Percentiles rank a stretch among this genome's conserved stretches.
Evolutionary conservation across 345 rosid genomes (phyloP).

Genomic region (Atalantia buxifolia): DNA sequence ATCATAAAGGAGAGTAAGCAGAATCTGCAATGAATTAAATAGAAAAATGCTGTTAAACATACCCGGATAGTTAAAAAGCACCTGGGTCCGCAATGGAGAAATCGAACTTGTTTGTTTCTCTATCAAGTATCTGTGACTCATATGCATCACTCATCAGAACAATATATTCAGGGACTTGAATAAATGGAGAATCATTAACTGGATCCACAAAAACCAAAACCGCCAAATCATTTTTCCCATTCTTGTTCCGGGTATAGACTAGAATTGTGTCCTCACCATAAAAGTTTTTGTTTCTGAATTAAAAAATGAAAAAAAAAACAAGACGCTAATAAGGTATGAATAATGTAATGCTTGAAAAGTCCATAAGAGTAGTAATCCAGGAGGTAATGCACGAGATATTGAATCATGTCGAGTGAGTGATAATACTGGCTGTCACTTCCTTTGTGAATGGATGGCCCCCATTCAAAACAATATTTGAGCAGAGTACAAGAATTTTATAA

Average conservation of each 20-base stretch:
- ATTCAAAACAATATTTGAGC: constrained; percentile 71
- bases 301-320: background rate
- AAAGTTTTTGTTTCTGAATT: constrained; percentile 65
- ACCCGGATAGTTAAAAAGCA: constrained; percentile 66
- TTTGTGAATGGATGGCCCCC: constrained; percentile 61
- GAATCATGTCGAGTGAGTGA: background rate
- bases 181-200: constrained; percentile 75
- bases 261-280: constrained; percentile 64
- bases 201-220: constrained; percentile 61
- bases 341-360: background rate
- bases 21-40: background rate
- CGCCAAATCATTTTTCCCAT: constrained; percentile 63
- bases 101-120: constrained; percentile 48
- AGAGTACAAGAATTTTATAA: constrained; percentile 50
- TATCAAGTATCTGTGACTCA: constrained; percentile 50
- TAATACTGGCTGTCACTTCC: constrained; percentile 70
- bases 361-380: background rate
- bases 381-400: constrained; percentile 66
- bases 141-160: constrained; percentile 36
- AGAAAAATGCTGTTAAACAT: background rate
- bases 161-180: constrained; percentile 56
- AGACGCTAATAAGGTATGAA: background rate
- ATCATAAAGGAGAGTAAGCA: background rate
- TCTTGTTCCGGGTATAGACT: constrained; percentile 63
- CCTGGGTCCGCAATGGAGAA: constrained; percentile 87